Percentiles rank a stretch among this genome's conserved stretches.
Conservation (phyloP, 352 stramenopile genomes). For the Aphanomyces cochlioides region DNA sequence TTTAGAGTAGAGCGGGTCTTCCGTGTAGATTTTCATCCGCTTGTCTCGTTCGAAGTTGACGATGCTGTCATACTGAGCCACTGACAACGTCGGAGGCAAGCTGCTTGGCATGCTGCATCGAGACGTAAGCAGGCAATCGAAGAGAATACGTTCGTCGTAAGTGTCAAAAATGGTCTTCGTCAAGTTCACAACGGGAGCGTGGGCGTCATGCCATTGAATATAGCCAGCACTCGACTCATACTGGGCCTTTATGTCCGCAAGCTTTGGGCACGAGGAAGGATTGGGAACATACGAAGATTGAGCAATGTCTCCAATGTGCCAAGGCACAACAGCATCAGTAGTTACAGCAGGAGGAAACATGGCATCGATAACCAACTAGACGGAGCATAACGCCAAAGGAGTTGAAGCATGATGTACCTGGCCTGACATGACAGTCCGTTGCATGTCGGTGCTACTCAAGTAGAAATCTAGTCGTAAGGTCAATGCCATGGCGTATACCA, state of each 20-base stretch:
- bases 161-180: slow-evolving; percentile 11
- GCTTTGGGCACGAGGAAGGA: background rate
- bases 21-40: slow-evolving; percentile 26
- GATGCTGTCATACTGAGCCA: slow-evolving; percentile 14
- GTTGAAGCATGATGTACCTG: background rate
- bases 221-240: slow-evolving; percentile 16
- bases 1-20: slow-evolving; percentile 20
- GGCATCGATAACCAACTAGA: slow-evolving; percentile 21
- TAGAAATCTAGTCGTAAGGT: slow-evolving; percentile 8
- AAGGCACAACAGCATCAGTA: slow-evolving; percentile 1
- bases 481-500: background rate
- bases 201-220: background rate
- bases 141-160: slow-evolving; percentile 11
- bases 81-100: background rate
- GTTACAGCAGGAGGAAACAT: slow-evolving; percentile 10
- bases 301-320: slow-evolving; percentile 21
- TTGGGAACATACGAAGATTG: slow-evolving; percentile 22
- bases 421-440: slow-evolving; percentile 24
- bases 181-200: background rate
- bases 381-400: background rate
- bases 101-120: slow-evolving; percentile 3
- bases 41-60: slow-evolving; percentile 22
- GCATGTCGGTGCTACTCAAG: slow-evolving; percentile 25
- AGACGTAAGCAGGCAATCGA: slow-evolving; percentile 22
- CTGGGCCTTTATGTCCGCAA: slow-evolving; percentile 5